A percentile compares a stretch with the other conserved stretches of the same genome.
Evolutionary conservation across 2,329 filamentous ascomycete genomes (phyloP).

Genomic region (Cytospora paraplurivora): DNA sequence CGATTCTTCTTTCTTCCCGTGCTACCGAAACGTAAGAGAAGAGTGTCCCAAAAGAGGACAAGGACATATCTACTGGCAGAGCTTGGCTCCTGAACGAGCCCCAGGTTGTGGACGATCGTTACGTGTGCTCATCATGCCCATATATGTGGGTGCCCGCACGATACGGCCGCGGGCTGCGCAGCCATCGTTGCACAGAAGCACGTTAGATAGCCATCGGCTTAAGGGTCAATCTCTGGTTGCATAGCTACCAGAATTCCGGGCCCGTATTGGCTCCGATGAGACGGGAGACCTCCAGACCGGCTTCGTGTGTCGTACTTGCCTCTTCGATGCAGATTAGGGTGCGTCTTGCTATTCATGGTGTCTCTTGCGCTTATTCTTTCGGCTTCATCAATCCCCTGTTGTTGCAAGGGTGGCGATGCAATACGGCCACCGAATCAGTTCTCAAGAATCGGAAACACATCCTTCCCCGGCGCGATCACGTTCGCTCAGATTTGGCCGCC

Average conservation of each 20-base stretch:
- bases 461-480: too few relatives aligned
- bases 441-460: background rate
- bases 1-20: constrained; percentile 11
- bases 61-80: constrained; percentile 12
- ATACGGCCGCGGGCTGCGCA: constrained; percentile 11
- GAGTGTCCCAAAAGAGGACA: constrained; percentile 11
- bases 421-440: background rate
- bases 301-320: background rate
- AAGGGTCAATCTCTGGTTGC: background rate
- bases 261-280: background rate
- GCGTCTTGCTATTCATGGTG: background rate
- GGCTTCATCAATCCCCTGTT: background rate
- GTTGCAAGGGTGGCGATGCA: background rate
- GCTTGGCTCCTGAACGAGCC: constrained; percentile 26
- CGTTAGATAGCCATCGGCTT: background rate
- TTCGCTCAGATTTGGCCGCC: too few relatives aligned
- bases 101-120: background rate
- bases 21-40: constrained; percentile 12
- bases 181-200: background rate
- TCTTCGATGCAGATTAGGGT: background rate
- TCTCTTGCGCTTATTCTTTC: background rate
- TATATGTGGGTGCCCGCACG: constrained; percentile 3
- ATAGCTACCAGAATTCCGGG: background rate
- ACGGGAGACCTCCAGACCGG: background rate
- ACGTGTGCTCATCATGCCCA: constrained; percentile 1